Percentiles rank a stretch among this genome's conserved stretches.
Conservation (phyloP, 2,329 filamentous ascomycete species). For the Paraphoma chrysanthemicola region DNA sequence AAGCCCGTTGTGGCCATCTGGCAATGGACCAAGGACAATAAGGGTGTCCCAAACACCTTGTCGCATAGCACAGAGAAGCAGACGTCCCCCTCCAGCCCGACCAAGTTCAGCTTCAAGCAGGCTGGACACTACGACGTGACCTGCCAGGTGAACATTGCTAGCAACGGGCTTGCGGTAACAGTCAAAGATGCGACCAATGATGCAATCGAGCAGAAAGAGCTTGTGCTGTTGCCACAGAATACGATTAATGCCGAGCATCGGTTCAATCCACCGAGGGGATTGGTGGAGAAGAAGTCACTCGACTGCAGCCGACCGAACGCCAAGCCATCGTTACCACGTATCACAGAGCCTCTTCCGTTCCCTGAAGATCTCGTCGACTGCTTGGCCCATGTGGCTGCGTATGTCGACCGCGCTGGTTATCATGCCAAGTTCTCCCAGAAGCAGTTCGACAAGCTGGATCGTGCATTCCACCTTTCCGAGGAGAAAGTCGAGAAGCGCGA, state of each 20-base stretch:
- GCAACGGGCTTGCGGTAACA: background rate
- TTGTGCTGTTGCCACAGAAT: background rate
- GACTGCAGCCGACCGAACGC: slow-evolving; percentile 2
- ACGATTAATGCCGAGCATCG: slow-evolving; percentile 2
- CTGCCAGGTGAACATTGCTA: slow-evolving; percentile 1
- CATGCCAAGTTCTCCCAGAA: slow-evolving; percentile 4
- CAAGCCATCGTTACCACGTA: background rate
- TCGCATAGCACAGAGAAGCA: background rate
- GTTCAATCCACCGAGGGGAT: background rate
- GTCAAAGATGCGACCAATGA: background rate
- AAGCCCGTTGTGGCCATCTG: slow-evolving; percentile 5
- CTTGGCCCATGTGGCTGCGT: slow-evolving; percentile 2
- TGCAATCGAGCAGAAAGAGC: background rate
- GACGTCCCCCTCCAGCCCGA: background rate
- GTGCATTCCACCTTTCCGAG: slow-evolving; percentile 3
- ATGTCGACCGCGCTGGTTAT: slow-evolving; percentile 6
- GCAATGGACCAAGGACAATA: slow-evolving; percentile 8
- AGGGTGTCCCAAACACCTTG: background rate
- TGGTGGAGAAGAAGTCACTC: background rate
- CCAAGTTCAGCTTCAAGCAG: slow-evolving; percentile 6
- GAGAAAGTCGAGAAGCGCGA: slow-evolving; percentile 1
- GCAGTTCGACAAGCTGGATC: slow-evolving; percentile 6
- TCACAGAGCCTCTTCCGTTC: slow-evolving; percentile 1
- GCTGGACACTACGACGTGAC: slow-evolving; percentile 2
- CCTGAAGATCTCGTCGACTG: slow-evolving; percentile 4